Evolutionary conservation across 2,329 filamentous ascomycete species (phyloP).

Genomic region (Clathrospora elynae): DNA sequence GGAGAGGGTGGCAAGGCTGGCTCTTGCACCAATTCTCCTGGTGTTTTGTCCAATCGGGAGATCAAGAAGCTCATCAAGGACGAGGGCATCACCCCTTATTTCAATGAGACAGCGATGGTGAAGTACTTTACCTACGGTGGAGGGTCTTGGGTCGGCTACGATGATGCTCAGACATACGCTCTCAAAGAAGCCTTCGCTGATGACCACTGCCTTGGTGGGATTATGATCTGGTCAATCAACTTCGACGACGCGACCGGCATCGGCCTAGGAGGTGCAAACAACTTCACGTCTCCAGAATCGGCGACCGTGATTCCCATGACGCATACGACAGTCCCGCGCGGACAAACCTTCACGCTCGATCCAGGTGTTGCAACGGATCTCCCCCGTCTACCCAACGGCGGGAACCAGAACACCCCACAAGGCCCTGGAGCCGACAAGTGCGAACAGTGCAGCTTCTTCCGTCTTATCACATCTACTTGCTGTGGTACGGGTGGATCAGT

Average conservation of each 20-base stretch:
- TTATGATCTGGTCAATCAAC: conserved; percentile 28
- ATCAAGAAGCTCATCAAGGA: conserved; percentile 41
- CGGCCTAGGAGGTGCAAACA: conserved; percentile 13
- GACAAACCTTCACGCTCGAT: conserved; percentile 11
- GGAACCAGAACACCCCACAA: conserved; percentile 11
- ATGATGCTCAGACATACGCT: conserved; percentile 45
- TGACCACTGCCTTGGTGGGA: conserved; percentile 28
- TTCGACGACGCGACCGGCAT: conserved; percentile 19
- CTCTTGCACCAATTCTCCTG: conserved; percentile 31
- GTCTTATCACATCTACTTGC: conserved; percentile 14
- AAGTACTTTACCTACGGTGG: conserved; percentile 38
- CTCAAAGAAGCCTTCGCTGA: conserved; percentile 55
- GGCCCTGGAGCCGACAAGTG: conserved; percentile 12
- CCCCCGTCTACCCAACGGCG: conserved; percentile 10
- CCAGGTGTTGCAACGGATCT: conserved; percentile 10
- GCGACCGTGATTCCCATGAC: conserved; percentile 11
- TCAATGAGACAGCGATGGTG: conserved; percentile 36
- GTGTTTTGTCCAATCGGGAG: conserved; percentile 42
- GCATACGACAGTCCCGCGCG: conserved; percentile 7
- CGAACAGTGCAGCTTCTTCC: conserved; percentile 17
- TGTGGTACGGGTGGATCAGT: conserved; percentile 15
- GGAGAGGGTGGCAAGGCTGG: conserved; percentile 14
- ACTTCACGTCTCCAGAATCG: conserved; percentile 12
- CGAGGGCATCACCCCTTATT: conserved; percentile 21
- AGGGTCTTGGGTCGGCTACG: conserved; percentile 49